Percentiles rank a stretch among this genome's conserved stretches.
Conservation (phyloP, 1,139 yeast genomes). For the Candida dubliniensis region DNA sequence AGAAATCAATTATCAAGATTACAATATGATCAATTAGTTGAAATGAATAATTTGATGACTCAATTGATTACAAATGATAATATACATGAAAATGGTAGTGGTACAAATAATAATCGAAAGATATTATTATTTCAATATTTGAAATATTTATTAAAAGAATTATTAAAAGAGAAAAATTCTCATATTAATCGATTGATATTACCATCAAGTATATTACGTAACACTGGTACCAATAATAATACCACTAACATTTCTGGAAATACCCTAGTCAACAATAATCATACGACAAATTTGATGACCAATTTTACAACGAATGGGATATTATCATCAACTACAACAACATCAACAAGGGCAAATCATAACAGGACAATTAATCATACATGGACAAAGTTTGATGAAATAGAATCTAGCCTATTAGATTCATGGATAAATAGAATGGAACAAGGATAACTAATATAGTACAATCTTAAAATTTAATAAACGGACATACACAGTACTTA, state of each 20-base stretch:
- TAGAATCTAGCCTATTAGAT: constrained; percentile 43
- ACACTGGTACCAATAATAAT: constrained; percentile 16
- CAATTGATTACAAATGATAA: constrained; percentile 23
- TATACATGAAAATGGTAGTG: too few species aligned
- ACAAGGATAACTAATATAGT: constrained; percentile 2
- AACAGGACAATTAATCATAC: neutral
- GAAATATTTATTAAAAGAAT: constrained; percentile 42
- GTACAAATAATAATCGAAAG: constrained; percentile 20
- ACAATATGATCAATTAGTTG: constrained; percentile 37
- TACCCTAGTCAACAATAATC: neutral
- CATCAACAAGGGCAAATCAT: neutral
- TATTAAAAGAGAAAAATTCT: constrained; percentile 19
- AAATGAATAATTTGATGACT: constrained; percentile 32
- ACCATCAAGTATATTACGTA: constrained; percentile 27
- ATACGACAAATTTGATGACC: neutral
- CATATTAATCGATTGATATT: constrained; percentile 30
- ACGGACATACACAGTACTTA: neutral
- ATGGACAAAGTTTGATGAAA: constrained; percentile 37
- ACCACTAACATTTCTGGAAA: neutral
- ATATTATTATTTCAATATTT: constrained; percentile 40
- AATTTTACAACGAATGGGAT: neutral
- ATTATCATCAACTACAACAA: neutral
- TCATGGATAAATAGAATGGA: constrained; percentile 46
- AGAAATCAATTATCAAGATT: constrained; percentile 33
- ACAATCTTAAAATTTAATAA: neutral